phyloP scores from a whole-genome alignment of 108 stramenopile species.

The Thalassiosira profunda region DNA sequence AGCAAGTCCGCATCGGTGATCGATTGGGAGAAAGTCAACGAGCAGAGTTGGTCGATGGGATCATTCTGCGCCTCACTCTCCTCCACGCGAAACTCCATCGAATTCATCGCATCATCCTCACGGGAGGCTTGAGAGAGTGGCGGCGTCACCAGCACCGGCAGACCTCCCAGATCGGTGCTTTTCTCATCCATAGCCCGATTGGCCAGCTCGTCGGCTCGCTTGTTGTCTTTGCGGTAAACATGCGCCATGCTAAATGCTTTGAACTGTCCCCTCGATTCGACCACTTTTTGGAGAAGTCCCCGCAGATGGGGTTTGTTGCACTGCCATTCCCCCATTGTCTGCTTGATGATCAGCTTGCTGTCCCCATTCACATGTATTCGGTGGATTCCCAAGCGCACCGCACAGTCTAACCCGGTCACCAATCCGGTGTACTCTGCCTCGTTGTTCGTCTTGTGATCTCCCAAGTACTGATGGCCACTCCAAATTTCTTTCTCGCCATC shows the following conservation, averaged over 20 bases:
- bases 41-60: too few species aligned
- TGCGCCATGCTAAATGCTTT: conserved; percentile 30
- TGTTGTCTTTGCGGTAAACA: conserved; percentile 73
- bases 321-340: conserved; percentile 66
- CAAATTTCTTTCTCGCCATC: conserved; percentile 50
- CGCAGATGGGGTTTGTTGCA: conserved; percentile 56
- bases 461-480: conserved; percentile 72
- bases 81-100: neutral
- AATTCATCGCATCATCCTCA: too few species aligned
- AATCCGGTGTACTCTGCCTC: conserved; percentile 82
- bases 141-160: neutral
- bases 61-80: neutral
- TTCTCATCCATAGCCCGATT: conserved; percentile 85
- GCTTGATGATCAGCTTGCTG: conserved; percentile 79
- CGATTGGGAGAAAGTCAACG: too few species aligned
- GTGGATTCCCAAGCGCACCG: conserved; percentile 2
- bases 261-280: neutral
- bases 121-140: neutral
- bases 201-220: conserved; percentile 76
- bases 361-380: conserved; percentile 58
- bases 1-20: neutral
- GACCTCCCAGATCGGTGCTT: conserved; percentile 2
- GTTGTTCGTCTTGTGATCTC: conserved; percentile 72
- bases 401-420: conserved; percentile 55
- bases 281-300: conserved; percentile 32